These are phyloP conservation scores for Geosmithia flava DNA, from an alignment of 2,329 filamentous ascomycete species.

Conservation along the genomic window DNA sequence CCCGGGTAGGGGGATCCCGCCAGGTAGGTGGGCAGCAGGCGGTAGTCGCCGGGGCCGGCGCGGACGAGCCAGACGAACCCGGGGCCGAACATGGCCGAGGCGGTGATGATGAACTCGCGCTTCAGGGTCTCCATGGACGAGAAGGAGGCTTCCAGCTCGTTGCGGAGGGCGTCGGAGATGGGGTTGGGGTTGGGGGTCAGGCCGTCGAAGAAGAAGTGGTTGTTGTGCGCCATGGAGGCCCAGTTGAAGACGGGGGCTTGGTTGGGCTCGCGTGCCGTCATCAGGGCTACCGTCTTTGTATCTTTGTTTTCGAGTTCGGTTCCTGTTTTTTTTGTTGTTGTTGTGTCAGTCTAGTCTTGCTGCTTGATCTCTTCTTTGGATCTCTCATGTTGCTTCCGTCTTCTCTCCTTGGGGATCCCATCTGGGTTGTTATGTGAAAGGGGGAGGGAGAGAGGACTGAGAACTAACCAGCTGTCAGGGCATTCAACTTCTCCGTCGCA, in stretches of 20 bases:
- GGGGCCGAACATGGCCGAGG: slow-evolving; percentile 86
- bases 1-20: slow-evolving; percentile 79
- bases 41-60: slow-evolving; percentile 33
- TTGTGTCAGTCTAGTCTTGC: neutral
- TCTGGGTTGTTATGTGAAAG: neutral
- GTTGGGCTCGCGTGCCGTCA: slow-evolving; percentile 66
- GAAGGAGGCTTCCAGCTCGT: slow-evolving; percentile 58
- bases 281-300: slow-evolving; percentile 56
- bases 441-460: slow-evolving; percentile 1
- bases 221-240: slow-evolving; percentile 94
- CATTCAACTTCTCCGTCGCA: slow-evolving; percentile 66
- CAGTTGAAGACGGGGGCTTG: slow-evolving; percentile 83
- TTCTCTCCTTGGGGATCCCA: slow-evolving; percentile 3
- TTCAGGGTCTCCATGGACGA: slow-evolving; percentile 73
- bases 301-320: slow-evolving; percentile 49
- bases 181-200: slow-evolving; percentile 26
- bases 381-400: too few relatives aligned
- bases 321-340: slow-evolving; percentile 27
- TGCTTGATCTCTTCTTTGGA: too few relatives aligned
- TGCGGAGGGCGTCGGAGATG: slow-evolving; percentile 44
- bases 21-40: slow-evolving; percentile 79
- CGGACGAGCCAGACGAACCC: slow-evolving; percentile 94
- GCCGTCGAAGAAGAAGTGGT: slow-evolving; percentile 64
- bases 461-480: slow-evolving; percentile 54
- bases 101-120: slow-evolving; percentile 67